These are phyloP conservation scores for Daedaleopsis sinensis DNA, from an alignment of 768 basidiomycete species.

Conservation along the genomic window DNA sequence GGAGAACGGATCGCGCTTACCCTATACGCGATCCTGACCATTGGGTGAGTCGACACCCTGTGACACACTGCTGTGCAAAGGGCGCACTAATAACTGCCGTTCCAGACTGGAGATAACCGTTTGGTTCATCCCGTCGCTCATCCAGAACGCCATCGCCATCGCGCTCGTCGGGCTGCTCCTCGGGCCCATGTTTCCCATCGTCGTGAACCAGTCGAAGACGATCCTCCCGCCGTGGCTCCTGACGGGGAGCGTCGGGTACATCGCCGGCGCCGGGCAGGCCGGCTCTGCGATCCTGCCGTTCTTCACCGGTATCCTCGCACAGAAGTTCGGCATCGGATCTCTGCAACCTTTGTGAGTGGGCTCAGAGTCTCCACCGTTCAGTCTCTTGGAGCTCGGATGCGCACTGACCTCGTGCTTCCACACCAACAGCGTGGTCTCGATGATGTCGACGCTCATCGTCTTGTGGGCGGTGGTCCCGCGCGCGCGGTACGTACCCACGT, in stretches of 20 bases:
- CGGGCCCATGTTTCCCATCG: slow-evolving; percentile 56
- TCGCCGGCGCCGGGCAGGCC: slow-evolving; percentile 56
- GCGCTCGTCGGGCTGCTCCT: slow-evolving; percentile 39
- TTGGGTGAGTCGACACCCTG: slow-evolving; percentile 20
- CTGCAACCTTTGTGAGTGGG: slow-evolving; percentile 62
- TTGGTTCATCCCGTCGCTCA: slow-evolving; percentile 54
- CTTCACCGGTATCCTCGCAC: slow-evolving; percentile 69
- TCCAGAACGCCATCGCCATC: slow-evolving; percentile 54
- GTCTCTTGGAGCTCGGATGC: neutral
- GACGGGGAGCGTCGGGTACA: slow-evolving; percentile 50
- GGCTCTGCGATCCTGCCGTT: slow-evolving; percentile 76
- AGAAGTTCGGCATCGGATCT: slow-evolving; percentile 59
- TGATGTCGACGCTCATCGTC: slow-evolving; percentile 62
- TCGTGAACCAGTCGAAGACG: slow-evolving; percentile 70
- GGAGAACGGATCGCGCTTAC: slow-evolving; percentile 31
- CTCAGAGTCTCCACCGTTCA: neutral
- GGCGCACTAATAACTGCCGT: neutral
- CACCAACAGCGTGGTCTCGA: slow-evolving; percentile 51
- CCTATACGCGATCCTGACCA: slow-evolving; percentile 30
- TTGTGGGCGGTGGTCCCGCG: slow-evolving; percentile 57
- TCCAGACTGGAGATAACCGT: slow-evolving; percentile 36
- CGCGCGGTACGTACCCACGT: slow-evolving; percentile 16
- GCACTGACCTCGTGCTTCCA: neutral
- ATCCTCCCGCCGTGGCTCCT: slow-evolving; percentile 75
- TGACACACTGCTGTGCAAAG: slow-evolving; percentile 13